Percentiles rank a stretch among this genome's conserved stretches.
Conservation (phyloP, 83 land plant genomes). For the Diphasiastrum complanatum region DNA sequence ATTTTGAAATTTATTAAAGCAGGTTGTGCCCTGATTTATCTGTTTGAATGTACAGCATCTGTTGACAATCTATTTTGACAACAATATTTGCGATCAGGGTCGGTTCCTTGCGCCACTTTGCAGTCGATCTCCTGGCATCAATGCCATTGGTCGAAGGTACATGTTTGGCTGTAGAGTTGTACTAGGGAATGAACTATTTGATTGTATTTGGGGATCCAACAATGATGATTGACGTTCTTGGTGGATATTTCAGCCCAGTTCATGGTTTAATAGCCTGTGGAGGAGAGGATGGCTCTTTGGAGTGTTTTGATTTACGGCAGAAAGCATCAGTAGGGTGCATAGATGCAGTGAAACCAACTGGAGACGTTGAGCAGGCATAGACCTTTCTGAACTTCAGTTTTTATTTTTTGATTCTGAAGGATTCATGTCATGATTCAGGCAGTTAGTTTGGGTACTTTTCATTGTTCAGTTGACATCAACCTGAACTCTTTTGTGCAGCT, state of each 20-base stretch:
- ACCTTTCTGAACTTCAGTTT: no score
- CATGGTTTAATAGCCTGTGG: constrained; percentile 97
- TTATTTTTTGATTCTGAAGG: no score
- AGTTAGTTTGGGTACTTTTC: no score
- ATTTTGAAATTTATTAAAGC: background rate
- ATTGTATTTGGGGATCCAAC: background rate
- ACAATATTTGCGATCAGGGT: constrained; percentile 43
- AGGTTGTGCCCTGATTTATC: no score
- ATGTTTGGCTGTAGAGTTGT: background rate
- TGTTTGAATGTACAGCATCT: no score
- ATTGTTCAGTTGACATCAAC: no score
- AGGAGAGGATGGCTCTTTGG: constrained; percentile 93
- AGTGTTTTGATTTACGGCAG: constrained; percentile 85
- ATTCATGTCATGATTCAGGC: no score
- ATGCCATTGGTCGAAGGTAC: constrained; percentile 81
- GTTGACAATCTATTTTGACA: no score
- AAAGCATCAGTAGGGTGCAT: constrained; percentile 80
- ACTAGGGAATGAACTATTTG: background rate
- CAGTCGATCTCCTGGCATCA: constrained; percentile 76
- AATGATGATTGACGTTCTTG: background rate
- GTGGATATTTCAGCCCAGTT: constrained; percentile 43
- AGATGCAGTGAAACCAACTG: constrained; percentile 46
- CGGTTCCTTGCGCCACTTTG: constrained; percentile 67
- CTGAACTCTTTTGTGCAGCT: no score
- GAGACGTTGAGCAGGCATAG: constrained; percentile 64